Conservation (phyloP, 106 monocot genomes). For the Triglochin maritima region DNA sequence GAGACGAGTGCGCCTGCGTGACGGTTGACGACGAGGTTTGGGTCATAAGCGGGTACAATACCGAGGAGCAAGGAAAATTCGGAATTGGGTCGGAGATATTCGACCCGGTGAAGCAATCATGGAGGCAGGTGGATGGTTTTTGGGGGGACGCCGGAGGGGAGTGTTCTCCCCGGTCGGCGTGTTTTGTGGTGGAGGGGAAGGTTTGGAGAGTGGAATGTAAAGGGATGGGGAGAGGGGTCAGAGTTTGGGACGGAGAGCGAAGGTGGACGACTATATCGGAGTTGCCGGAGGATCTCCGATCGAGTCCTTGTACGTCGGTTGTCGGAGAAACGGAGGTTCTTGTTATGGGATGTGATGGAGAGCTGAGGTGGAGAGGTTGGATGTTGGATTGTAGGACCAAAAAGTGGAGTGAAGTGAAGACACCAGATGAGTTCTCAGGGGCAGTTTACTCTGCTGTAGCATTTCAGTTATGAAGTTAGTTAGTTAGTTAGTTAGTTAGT, state of each 20-base stretch:
- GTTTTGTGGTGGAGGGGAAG: conserved; percentile 8
- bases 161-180: conserved; percentile 1
- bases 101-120: conserved; percentile 15
- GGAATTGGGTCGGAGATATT: conserved; percentile 27
- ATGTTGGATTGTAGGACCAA: conserved; percentile 11
- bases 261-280: conserved; percentile 24
- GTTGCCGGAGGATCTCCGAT: conserved; percentile 15
- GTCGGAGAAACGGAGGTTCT: conserved; percentile 6
- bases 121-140: conserved; percentile 29
- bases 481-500: no score
- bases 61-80: conserved; percentile 42
- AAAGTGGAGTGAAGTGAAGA: conserved; percentile 27
- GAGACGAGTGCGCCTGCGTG: conserved; percentile 53
- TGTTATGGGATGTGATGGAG: conserved; percentile 11
- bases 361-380: conserved; percentile 17
- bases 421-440: conserved; percentile 26
- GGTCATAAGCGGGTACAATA: conserved; percentile 49
- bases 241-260: conserved; percentile 20
- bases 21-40: conserved; percentile 19
- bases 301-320: conserved; percentile 12
- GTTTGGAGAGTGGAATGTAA: conserved; percentile 24
- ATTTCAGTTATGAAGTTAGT: not conserved
- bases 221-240: conserved; percentile 17
- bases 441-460: conserved; percentile 38
- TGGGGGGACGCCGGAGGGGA: conserved; percentile 7